Base-by-base conservation (phyloP, 176 grass and related monocot species). In the Hsuehochloa calcarea region DNA sequence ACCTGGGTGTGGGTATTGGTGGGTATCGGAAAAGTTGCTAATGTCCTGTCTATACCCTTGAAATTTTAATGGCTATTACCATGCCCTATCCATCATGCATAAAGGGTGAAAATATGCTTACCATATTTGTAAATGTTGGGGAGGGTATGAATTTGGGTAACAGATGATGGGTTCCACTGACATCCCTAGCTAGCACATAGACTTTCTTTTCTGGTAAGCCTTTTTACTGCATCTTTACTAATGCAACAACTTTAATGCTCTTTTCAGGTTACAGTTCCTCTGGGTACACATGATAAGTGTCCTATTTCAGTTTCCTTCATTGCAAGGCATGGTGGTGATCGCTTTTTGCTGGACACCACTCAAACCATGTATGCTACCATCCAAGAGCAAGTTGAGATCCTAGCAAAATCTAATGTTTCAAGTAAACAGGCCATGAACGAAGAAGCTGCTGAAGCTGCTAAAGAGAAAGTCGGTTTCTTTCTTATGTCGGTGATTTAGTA, bases 231-330 rank as follows among this genome's bases (percentile, higher is more conserved):
- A 72, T 58, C 34, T 79, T 72, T 83, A 49, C 40, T 83, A 43
- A 79, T 34, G 17, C 40, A 51, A 16, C 22, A 49, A 34, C 68
- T 74, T 69, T 62, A 68, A 44, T 80, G 80, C 72, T 17, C 46
- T 35, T 80, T 94, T 83, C 82, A 98, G 93, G 91, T 94, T 54
- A 91, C 91, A 3, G 62, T 98, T 80, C 96, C 96, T 58, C 40
- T 92, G 51, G 93, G 93, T 79, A 65, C 72, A 60, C 90, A 90
- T 80, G 93, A 94, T 83, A 99, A 96, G 43, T 94, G 88, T 82
- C 97, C 97, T 31, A 75, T 96, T 77, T 99, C 97, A 56, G 74
- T 99, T 74, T 99, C 97, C 40, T 94, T 99, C 62, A 90, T 96
- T 82, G 97, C 93, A 55, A 94, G 84, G 68, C 86, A 92, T 68